Evolutionary conservation across 208 protist species (phyloP), one percentile per base, ranked within the genome.

Genomic region (Crithidia bombi): DNA sequence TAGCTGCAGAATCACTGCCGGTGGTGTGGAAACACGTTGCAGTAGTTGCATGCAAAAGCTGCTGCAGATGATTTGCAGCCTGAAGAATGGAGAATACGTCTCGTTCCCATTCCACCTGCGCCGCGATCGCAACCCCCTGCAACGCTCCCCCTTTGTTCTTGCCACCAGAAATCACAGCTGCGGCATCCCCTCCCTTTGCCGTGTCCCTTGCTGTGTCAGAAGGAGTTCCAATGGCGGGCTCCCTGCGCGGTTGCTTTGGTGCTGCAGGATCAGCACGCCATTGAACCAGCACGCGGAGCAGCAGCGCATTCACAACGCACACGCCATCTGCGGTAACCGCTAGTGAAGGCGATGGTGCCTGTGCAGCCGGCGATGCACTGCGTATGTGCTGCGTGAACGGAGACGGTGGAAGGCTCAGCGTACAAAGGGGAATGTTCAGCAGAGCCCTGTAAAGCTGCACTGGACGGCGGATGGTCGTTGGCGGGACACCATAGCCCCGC

Each of bases 391-490:
- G 30, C 38, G 14, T 21, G 23, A 15, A 10, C 25, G 17, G 23
- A 5, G 47, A 32, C 0, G 44, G 23, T 11, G 61, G 61, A 28
- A 66, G 21, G 4, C 15, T 21, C 33, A 66, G 21, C 12, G 61
- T 15, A 15, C 61, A 56, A 33, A 68, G 70, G 4, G 83, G 83
- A 62, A 89, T 75, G 68, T 75, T 75, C 19, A 68, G 49, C 55
- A 89, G 57, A 1, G 83, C 83, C 5, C 65, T 54, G 44, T 86
- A 85, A 5, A 81, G 76, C 30, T 75, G 64, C 6, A 35, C 39
- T 0, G 57, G 35, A n/a, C 44, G 51, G 12, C 52, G 63, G 3
- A 79, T 61, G 9, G 57, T 15, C 7, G 64, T 36, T 14, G 21
- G 54, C 5, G 46, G 17, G 0, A n/a, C 44, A 19, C 12, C 39